These are phyloP conservation scores for Arthrobotrys entomopaga DNA, from an alignment of 2,329 filamentous ascomycete species.

Conservation along the genomic window DNA sequence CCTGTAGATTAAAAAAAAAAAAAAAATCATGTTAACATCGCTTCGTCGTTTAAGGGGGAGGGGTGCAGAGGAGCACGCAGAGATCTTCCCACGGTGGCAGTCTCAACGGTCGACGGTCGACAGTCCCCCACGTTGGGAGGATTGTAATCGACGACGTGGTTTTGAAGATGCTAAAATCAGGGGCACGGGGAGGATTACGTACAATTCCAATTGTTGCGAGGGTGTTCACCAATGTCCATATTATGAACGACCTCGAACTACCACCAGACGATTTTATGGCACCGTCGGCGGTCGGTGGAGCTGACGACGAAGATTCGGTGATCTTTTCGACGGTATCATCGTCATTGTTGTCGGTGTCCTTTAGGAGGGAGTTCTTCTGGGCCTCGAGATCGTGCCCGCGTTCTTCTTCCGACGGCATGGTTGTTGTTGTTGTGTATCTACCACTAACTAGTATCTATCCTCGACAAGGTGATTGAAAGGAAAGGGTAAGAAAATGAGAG, in stretches of 20 bases:
- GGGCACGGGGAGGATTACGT: slow-evolving; percentile 58
- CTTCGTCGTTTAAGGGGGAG: background rate
- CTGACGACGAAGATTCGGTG: slow-evolving; percentile 27
- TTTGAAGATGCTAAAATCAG: slow-evolving; percentile 1
- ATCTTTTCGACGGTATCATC: slow-evolving; percentile 45
- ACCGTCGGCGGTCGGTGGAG: slow-evolving; percentile 36
- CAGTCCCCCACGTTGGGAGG: slow-evolving; percentile 2
- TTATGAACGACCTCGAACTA: slow-evolving; percentile 58
- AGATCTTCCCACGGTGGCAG: slow-evolving; percentile 2
- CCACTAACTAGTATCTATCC: background rate
- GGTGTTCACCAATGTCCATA: slow-evolving; percentile 72
- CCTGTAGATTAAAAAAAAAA: slow-evolving; percentile 62
- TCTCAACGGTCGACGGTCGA: slow-evolving; percentile 42
- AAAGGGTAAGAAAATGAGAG: background rate
- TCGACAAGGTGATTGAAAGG: background rate
- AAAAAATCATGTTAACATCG: slow-evolving; percentile 10
- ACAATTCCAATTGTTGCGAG: slow-evolving; percentile 73
- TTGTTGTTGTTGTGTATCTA: slow-evolving; percentile 8
- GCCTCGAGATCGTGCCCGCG: slow-evolving; percentile 49
- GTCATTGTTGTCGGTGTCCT: slow-evolving; percentile 45
- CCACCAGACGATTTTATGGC: slow-evolving; percentile 43
- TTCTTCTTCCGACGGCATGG: slow-evolving; percentile 51
- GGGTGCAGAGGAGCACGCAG: background rate
- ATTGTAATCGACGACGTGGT: background rate
- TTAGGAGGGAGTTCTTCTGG: slow-evolving; percentile 45